Evolutionary conservation across 2,329 filamentous ascomycete genomes (phyloP).

Genomic region (Trichoderma guizhouense): DNA sequence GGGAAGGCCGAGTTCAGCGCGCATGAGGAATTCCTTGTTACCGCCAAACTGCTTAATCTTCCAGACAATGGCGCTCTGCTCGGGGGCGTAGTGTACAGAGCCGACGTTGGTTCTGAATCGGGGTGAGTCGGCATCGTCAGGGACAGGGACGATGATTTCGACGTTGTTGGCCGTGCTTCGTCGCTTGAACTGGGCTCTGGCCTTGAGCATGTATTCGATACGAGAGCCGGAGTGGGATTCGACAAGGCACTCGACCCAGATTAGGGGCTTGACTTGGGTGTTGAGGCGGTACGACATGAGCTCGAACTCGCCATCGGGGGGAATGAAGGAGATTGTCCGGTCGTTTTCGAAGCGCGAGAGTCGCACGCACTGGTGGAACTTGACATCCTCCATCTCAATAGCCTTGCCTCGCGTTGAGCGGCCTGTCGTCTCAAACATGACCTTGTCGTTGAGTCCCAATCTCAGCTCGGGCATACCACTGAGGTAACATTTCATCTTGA

Average conservation of each 20-base stretch:
- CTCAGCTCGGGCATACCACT: conserved; percentile 97
- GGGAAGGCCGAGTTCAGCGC: conserved; percentile 88
- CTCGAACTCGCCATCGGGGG: conserved; percentile 97
- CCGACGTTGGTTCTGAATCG: conserved; percentile 97
- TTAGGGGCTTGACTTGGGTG: conserved; percentile 95
- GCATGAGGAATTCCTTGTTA: conserved; percentile 98
- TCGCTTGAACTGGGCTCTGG: conserved; percentile 95
- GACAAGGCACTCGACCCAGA: conserved; percentile 98
- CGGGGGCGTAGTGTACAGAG: conserved; percentile 93
- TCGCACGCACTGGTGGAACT: conserved; percentile 97
- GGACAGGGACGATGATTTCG: conserved; percentile 94
- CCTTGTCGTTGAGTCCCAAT: conserved; percentile 95
- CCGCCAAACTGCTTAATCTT: conserved; percentile 99
- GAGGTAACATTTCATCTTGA: conserved; percentile 99
- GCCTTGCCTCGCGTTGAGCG: conserved; percentile 91
- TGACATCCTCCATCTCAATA: conserved; percentile 99
- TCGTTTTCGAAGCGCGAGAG: conserved; percentile 97
- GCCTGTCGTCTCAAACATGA: conserved; percentile 98
- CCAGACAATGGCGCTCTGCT: conserved; percentile 97
- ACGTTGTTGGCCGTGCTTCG: conserved; percentile 98
- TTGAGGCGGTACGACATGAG: conserved; percentile 99
- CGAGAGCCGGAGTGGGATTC: conserved; percentile 92
- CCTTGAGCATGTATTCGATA: conserved; percentile 99
- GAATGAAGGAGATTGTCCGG: conserved; percentile 97
- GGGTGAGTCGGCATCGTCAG: conserved; percentile 93